A percentile compares a stretch with the other conserved stretches of the same genome.
phyloP scores from a whole-genome alignment of 352 stramenopile species.

The Thalassiosira hispida region DNA sequence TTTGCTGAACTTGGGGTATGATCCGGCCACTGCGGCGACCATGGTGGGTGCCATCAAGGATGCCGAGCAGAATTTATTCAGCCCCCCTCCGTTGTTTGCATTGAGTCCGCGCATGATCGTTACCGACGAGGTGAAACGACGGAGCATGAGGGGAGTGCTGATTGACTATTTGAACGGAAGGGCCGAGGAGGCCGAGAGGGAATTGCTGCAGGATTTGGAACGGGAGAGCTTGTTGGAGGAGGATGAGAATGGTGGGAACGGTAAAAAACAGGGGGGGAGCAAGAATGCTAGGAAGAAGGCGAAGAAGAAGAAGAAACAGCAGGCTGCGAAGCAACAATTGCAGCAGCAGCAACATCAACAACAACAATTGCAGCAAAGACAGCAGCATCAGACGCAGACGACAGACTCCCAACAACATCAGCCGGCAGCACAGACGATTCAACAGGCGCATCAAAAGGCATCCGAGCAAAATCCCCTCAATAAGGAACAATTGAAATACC shows the following conservation, averaged over 20 bases:
- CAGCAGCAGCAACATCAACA: neutral
- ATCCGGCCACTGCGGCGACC: constrained; percentile 21
- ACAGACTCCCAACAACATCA: no score
- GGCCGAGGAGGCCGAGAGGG: constrained; percentile 21
- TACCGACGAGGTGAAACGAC: constrained; percentile 1
- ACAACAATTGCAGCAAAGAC: neutral
- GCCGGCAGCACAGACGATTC: neutral
- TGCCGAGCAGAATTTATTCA: constrained; percentile 11
- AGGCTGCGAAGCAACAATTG: constrained; percentile 5
- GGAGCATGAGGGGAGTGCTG: constrained; percentile 14
- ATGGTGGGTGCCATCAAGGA: constrained; percentile 16
- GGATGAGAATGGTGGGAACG: neutral
- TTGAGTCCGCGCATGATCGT: constrained; percentile 49
- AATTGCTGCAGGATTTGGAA: constrained; percentile 44
- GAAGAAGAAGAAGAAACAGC: constrained; percentile 26
- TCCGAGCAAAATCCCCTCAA: constrained; percentile 11
- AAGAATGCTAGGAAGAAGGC: constrained; percentile 39
- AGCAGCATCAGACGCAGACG: neutral
- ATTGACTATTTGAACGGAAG: constrained; percentile 40
- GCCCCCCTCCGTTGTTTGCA: constrained; percentile 19
- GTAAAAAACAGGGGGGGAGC: constrained; percentile 14
- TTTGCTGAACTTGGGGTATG: constrained; percentile 16
- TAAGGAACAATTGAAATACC: constrained; percentile 19
- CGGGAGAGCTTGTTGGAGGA: neutral
- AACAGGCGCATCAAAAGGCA: constrained; percentile 3